These are phyloP conservation scores for Talaromyces proteolyticus DNA, from an alignment of 495 filamentous ascomycete species.

Conservation along the genomic window DNA sequence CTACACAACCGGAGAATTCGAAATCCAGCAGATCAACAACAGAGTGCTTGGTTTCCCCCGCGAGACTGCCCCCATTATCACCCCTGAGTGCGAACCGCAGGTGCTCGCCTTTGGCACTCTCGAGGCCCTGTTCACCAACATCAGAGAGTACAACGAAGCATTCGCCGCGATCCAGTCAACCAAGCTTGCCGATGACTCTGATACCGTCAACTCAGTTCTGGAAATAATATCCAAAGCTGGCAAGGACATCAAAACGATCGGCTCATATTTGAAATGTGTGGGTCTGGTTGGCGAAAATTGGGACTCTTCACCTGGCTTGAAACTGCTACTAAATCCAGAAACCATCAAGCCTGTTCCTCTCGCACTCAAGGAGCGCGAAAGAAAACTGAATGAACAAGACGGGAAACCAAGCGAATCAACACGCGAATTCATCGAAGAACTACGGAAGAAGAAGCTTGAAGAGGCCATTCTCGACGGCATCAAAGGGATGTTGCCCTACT, in stretches of 20 bases:
- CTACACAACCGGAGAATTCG: not conserved
- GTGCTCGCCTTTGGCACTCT: not conserved
- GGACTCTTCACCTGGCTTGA: not conserved
- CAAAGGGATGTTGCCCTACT: not conserved
- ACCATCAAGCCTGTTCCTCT: not conserved
- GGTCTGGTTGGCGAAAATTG: not conserved
- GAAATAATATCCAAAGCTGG: not conserved
- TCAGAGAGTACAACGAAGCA: not conserved
- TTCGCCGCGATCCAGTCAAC: not conserved
- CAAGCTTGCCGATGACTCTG: not conserved
- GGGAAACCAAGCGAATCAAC: not conserved
- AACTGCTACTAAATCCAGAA: not conserved
- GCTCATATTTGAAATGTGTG: not conserved
- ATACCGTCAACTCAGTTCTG: not conserved
- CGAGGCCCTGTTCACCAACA: not conserved
- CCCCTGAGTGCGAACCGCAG: not conserved
- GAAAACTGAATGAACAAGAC: not conserved
- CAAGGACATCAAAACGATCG: not conserved
- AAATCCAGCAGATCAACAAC: not conserved
- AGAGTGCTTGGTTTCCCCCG: not conserved
- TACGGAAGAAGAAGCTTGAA: not conserved
- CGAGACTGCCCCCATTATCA: not conserved
- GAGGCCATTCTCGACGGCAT: constrained; percentile 5
- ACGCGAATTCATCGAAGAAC: not conserved
- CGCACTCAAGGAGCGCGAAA: not conserved